Evolutionary conservation across 2,329 filamentous ascomycete genomes (phyloP), one percentile per base, ranked within the genome.

Genomic region (Diaporthe ampelina): DNA sequence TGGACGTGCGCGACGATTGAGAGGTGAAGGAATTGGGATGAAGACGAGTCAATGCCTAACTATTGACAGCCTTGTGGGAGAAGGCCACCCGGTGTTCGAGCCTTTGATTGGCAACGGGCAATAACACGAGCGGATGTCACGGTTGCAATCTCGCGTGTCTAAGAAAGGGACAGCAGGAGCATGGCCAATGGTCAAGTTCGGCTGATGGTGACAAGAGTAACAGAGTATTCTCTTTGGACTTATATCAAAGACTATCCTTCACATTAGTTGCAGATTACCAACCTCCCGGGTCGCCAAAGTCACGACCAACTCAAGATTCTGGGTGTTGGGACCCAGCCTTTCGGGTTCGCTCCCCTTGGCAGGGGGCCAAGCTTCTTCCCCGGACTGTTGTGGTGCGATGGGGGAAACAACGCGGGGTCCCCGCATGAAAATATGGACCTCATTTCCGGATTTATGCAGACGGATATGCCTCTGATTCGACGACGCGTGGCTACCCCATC

Each of bases 281-380:
- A 67, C 13, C 61, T 37, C 29, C 29, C 26, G 61, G 61, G 21
- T 10, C 61, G 17, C 26, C 43, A 19, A 67, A 50, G 43, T 4
- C 24, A 67, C 29, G 6, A 37, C 29, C 32, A 50, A 10, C 43
- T 45, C 15, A 24, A 29, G 11, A 50, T 50, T 35, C 19, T 67
- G 29, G 13, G 19, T 52, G 61, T 67, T 67, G 21, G 45, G 43
- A 67, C 61, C 61, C 61, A 52, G 61, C 45, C 29, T 35, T 67
- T 52, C 61, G 61, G 61, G 61, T n/a, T 50, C 29, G 29, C 15
- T 32, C 9, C 19, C 43, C 43, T 65, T 65, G 40, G 61, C 61
- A 50, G 26, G 61, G 61, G 61, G 61, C 45, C 63, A 67, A 67
- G 63, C 63, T 67, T 65, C 59, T 67, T 67, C 63, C 63, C 63